These are phyloP conservation scores for Thielaviopsis punctulata DNA, from an alignment of 2,329 filamentous ascomycete genomes.

Conservation along the genomic window DNA sequence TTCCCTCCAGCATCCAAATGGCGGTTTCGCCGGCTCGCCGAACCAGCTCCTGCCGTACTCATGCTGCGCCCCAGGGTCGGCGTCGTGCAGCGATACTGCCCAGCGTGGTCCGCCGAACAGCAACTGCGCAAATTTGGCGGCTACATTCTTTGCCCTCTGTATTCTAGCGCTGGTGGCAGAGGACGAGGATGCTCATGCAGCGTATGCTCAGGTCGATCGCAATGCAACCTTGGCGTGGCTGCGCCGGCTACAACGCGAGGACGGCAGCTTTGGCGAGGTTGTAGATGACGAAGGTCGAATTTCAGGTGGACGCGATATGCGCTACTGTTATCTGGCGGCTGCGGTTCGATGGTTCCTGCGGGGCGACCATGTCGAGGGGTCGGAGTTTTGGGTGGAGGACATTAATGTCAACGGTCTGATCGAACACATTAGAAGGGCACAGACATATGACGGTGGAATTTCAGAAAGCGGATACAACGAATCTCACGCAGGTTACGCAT, in stretches of 20 bases:
- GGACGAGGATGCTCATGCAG: slow-evolving; percentile 21
- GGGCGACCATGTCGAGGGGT: slow-evolving; percentile 35
- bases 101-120: slow-evolving; percentile 1
- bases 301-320: slow-evolving; percentile 68
- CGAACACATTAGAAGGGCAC: slow-evolving; percentile 49
- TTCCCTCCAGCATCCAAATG: slow-evolving; percentile 64
- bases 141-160: slow-evolving; percentile 76
- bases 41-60: slow-evolving; percentile 34
- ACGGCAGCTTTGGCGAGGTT: slow-evolving; percentile 86
- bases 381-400: slow-evolving; percentile 44
- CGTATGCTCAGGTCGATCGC: slow-evolving; percentile 49
- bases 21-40: slow-evolving; percentile 79
- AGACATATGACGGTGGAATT: slow-evolving; percentile 74
- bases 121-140: slow-evolving; percentile 51
- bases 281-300: slow-evolving; percentile 39
- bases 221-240: slow-evolving; percentile 58
- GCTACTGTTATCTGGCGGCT: slow-evolving; percentile 74
- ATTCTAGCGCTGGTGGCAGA: slow-evolving; percentile 42
- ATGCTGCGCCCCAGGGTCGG: slow-evolving; percentile 15
- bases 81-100: not conserved
- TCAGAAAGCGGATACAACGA: slow-evolving; percentile 64
- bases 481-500: slow-evolving; percentile 80
- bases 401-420: slow-evolving; percentile 57
- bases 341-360: slow-evolving; percentile 68
- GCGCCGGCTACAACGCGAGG: slow-evolving; percentile 52